phyloP scores from a whole-genome alignment of 768 basidiomycete species.

The Phylloporus arenicola region DNA sequence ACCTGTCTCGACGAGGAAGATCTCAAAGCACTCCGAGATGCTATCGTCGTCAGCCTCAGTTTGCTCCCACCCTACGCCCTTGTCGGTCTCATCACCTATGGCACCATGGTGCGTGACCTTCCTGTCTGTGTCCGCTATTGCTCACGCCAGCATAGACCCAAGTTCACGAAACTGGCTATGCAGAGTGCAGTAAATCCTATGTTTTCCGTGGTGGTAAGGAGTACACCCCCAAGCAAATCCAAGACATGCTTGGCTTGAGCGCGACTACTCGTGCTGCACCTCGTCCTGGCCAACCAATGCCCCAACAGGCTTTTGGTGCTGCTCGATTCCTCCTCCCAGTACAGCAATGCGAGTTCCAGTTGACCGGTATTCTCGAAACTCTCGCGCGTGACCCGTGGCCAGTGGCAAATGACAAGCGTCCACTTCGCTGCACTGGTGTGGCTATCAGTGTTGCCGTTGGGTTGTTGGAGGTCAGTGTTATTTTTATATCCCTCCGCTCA shows the following conservation, averaged over 20 bases:
- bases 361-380: conserved; percentile 87
- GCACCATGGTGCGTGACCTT: conserved; percentile 76
- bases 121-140: neutral
- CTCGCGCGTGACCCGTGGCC: conserved; percentile 94
- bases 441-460: conserved; percentile 92
- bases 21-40: conserved; percentile 90
- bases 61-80: conserved; percentile 91
- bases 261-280: conserved; percentile 78
- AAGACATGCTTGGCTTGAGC: conserved; percentile 89
- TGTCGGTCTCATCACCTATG: conserved; percentile 93
- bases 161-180: conserved; percentile 97
- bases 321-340: conserved; percentile 89
- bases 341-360: conserved; percentile 90
- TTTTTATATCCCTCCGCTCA: neutral
- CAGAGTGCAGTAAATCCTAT: conserved; percentile 95
- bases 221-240: conserved; percentile 92
- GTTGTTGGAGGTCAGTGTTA: conserved; percentile 63
- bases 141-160: conserved; percentile 59
- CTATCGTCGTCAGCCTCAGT: conserved; percentile 89
- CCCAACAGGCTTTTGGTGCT: conserved; percentile 76
- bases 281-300: conserved; percentile 78
- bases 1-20: conserved; percentile 96
- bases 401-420: conserved; percentile 89
- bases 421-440: conserved; percentile 91
- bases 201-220: conserved; percentile 99